Base-by-base conservation (phyloP, 1,139 yeast genomes). In the Candida tropicalis region DNA sequence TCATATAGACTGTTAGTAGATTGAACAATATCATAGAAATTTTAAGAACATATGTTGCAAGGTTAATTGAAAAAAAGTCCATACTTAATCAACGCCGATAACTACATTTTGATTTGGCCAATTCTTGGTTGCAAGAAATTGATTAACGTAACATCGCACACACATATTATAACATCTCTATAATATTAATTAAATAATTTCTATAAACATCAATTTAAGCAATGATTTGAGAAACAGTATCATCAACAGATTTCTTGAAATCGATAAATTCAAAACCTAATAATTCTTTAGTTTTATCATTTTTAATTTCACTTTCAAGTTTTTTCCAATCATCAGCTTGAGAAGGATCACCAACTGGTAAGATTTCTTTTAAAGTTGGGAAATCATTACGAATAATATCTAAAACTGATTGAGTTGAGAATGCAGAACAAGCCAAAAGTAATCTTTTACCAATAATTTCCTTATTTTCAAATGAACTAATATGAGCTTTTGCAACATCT, bases 401-500 rank as follows among this genome's bases (percentile, higher is more conserved):
- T 35, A 63, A 48, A 16, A 64, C 43, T 18, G 28, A 31, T 43
- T 60, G 64, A 12, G 53, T 40, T 10, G 53, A 43, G 45, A 55
- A 60, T n/a, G 54, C 27, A 2, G 67, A 73, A 5, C 62, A 58
- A 8, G 56, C 41, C 15, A 67, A 41, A n/a, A 67, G 41, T 31
- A 70, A 57, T 53, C 78, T 60, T 36, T 64, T 40, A 23, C 59
- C 59, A 8, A 52, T 38, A 24, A 62, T 54, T 7, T 48, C 50
- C 12, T 50, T 20, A 51, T 56, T 52, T 40, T 70, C 71, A 43
- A 43, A 60, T 1, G 75, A 73, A 29, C 54, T 48, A 13, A 77
- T 57, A 53, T 76, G 82, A 7, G 79, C 79, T 41, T 53, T 53
- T 2, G 83, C 81, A 4, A 76, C 69, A 52, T 79, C 82, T 43